These are phyloP conservation scores for Mortierella sp. DNA, from an alignment of 371 early-diverging fungal species.

Conservation along the genomic window DNA sequence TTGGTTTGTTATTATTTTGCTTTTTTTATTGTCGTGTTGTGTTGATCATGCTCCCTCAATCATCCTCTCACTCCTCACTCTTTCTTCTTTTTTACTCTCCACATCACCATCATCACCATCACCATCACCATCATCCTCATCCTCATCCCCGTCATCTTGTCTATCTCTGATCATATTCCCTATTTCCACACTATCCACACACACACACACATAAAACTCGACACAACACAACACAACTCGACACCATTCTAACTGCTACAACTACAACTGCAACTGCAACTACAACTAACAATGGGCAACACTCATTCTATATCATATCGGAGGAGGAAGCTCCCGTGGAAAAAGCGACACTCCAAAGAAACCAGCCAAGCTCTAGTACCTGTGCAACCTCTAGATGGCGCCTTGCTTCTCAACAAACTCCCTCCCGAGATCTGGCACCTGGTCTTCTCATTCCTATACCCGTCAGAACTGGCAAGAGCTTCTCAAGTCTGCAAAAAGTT, in stretches of 20 bases:
- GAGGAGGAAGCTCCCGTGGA: neutral
- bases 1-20: neutral
- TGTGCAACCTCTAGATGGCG: neutral
- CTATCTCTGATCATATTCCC: neutral
- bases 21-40: neutral
- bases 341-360: neutral
- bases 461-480: slow-evolving; percentile 15
- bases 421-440: slow-evolving; percentile 13
- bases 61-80: neutral
- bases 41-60: neutral
- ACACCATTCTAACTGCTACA: too few species aligned
- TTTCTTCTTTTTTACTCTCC: neutral
- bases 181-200: neutral
- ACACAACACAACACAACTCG: too few species aligned
- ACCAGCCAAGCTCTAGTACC: neutral
- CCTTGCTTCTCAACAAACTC: neutral
- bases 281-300: neutral
- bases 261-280: neutral
- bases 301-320: neutral
- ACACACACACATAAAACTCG: neutral
- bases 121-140: too few species aligned
- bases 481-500: slow-evolving; percentile 5
- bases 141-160: too few species aligned
- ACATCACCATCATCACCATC: neutral
- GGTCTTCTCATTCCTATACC: slow-evolving; percentile 19